Base-by-base conservation (phyloP, 345 rosid species). In the Heritiera fomes region DNA sequence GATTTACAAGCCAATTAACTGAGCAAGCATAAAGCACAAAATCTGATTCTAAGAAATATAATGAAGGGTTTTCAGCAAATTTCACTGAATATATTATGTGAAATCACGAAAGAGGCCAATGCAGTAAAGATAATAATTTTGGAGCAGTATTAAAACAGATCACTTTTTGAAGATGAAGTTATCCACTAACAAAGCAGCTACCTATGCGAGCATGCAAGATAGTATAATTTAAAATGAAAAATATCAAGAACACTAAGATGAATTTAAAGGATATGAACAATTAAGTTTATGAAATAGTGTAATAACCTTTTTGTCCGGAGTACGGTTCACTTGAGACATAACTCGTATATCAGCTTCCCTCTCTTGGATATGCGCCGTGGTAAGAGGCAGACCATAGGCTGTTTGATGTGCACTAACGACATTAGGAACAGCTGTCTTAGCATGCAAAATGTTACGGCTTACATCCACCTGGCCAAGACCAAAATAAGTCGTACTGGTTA, bases 281-380 rank as follows among this genome's bases (percentile, higher is more conserved):
- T 6, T 75, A 75, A 41, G 67, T 75, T 50, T n/a, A 77, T n/a
- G 18, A 45, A 76, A 67, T 69, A 13, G 73, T 20, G 65, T 28
- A 72, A 52, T 69, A 76, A 94, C 99, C 98, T 90, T 91, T 79
- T 83, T 91, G 77, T 89, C 88, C 75, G 77, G 81, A 70, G 88
- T 85, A 75, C 71, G 82, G 59, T 85, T 83, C 71, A 87, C 85
- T 73, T 79, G 86, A 41, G 91, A 85, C 76, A 90, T 76, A 79
- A 87, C 88, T 82, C 78, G 91, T 76, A 85, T 68, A 82, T 89
- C 91, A 78, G 86, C 87, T 84, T 91, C 97, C 81, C 89, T 89
- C 67, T 83, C 87, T 80, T 87, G 90, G 78, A 74, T 67, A 76
- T 83, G 87, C 34, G 83, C 58, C 45, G 69, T 69, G 23, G 81